phyloP scores from a whole-genome alignment of 768 basidiomycete species.

The Russula emetica region DNA sequence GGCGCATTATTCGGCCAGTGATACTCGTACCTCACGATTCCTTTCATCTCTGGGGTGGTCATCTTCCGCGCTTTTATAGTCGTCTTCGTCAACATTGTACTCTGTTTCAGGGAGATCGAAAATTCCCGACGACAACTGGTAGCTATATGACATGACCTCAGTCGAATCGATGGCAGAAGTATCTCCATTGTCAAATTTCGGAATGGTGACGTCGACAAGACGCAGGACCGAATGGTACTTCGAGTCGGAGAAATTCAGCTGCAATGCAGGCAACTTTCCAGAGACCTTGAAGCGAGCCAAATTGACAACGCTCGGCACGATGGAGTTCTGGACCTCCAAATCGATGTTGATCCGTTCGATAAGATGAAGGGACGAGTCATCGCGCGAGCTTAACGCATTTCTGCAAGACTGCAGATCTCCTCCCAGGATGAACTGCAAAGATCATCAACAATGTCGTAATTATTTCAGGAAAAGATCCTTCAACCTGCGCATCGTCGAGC shows the following conservation, averaged over 20 bases:
- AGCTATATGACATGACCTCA: slow-evolving; percentile 32
- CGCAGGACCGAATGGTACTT: slow-evolving; percentile 93
- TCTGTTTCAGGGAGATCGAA: slow-evolving; percentile 55
- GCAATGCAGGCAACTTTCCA: slow-evolving; percentile 80
- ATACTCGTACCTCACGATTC: slow-evolving; percentile 40
- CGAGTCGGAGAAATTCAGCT: slow-evolving; percentile 84
- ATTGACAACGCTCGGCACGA: slow-evolving; percentile 76
- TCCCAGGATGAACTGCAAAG: slow-evolving; percentile 78
- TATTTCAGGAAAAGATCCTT: slow-evolving; percentile 18
- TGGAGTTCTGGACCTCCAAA: slow-evolving; percentile 87
- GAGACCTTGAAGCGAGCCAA: slow-evolving; percentile 87
- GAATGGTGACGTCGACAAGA: slow-evolving; percentile 85
- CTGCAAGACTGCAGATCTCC: slow-evolving; percentile 77
- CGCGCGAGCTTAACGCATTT: slow-evolving; percentile 61
- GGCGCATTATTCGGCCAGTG: not conserved
- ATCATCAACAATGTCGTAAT: slow-evolving; percentile 1
- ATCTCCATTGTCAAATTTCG: slow-evolving; percentile 60
- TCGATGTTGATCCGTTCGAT: slow-evolving; percentile 90
- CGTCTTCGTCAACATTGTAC: slow-evolving; percentile 64
- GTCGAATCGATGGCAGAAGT: slow-evolving; percentile 19
- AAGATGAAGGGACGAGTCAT: slow-evolving; percentile 67
- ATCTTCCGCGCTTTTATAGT: slow-evolving; percentile 40
- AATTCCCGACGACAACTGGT: slow-evolving; percentile 52
- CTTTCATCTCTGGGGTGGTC: slow-evolving; percentile 67
- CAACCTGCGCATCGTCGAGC: slow-evolving; percentile 86